Base-by-base conservation (phyloP, 371 early-diverging fungal species). In the Rhizopus sp. region DNA sequence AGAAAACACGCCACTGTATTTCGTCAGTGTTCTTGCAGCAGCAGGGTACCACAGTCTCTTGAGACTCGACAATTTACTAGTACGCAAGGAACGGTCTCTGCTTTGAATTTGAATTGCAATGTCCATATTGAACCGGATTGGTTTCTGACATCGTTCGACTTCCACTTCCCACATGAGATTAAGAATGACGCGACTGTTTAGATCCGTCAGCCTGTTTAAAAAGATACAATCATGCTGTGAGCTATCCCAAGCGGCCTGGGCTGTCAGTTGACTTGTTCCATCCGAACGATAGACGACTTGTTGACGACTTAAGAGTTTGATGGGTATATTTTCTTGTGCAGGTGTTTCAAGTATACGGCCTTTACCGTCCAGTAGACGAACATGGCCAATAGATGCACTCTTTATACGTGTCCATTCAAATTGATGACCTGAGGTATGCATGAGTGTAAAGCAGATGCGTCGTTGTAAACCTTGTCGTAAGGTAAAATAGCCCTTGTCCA, bases 391-490 rank as follows among this genome's bases (percentile, higher is more conserved):
- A 4, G 78, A 61, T 6, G 91, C 77, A 8, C 68, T 73, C 1
- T 72, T 61, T 0, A 93, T 77, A 10, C 71, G 59, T 10, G 57
- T 66, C 85, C 91, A 89, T 16, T 71, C 81, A 50, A 95, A 76
- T 33, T 88, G 88, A 10, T 64, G 73, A 17, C 93, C 93, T 16
- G 88, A 81, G n/a, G 87, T 86, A 65, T 93, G 94, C 3, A 82
- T 83, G 7, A 95, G 53, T 4, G 84, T 76, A 23, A 94, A 58
- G 23, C 78, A 67, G 30, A 95, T 77, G 2, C 93, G 86, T 7
- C 94, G 81, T 65, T 94, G 94, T 31, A 94, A 60, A 3, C 96
- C 96, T 68, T 95, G 96, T 30, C 89, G 81, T 35, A 94, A 66
- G 17, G 84, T 64, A 64, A 93, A 93, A 3, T 84, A 81, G 4